Percentiles rank a stretch among this genome's conserved stretches.
Conservation (phyloP, 371 early-diverging fungal genomes). For the Mortierella sp. region DNA sequence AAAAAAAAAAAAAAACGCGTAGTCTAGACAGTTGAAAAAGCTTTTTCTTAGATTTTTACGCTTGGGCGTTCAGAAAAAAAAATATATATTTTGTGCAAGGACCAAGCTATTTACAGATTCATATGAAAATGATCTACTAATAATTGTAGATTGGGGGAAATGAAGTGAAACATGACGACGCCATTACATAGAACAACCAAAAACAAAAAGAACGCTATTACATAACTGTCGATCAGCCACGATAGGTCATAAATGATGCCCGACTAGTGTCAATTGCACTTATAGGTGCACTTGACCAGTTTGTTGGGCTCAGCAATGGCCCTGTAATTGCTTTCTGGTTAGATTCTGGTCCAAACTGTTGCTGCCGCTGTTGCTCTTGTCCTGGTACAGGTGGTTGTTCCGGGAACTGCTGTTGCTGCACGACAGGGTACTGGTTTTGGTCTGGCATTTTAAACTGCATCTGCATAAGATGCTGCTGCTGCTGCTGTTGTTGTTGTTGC, state of each 20-base stretch:
- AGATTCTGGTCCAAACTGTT: neutral
- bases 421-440: constrained; percentile 5
- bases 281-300: constrained; percentile 22
- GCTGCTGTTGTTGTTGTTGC: constrained; percentile 4
- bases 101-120: no score
- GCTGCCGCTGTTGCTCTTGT: constrained; percentile 7
- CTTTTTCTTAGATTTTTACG: no score
- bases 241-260: constrained; percentile 23
- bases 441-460: constrained; percentile 14
- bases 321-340: neutral
- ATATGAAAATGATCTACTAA: no score
- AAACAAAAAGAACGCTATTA: neutral
- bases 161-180: neutral
- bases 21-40: no score
- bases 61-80: no score
- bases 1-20: no score
- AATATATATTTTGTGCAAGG: no score
- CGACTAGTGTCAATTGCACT: constrained; percentile 14
- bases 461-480: neutral
- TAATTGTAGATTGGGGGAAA: no score
- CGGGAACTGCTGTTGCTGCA: constrained; percentile 16
- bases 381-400: constrained; percentile 15
- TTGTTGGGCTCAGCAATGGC: constrained; percentile 9
- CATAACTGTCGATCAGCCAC: constrained; percentile 10
- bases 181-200: neutral